phyloP scores from a whole-genome alignment of 345 rosid genomes.

The Punica granatum region DNA sequence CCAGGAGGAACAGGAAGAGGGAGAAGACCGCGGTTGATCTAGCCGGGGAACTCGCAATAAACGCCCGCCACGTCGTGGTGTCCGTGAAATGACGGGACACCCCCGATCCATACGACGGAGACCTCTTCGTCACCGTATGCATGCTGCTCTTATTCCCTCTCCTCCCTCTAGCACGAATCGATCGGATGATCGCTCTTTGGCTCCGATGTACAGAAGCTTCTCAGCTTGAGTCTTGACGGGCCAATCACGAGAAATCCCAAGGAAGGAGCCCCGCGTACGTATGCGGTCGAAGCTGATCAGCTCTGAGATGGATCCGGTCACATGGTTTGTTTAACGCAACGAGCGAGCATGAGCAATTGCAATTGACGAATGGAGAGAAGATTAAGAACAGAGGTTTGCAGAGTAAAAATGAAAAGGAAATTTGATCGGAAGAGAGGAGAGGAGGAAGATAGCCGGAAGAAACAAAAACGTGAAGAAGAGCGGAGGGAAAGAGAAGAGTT shows the following conservation, averaged over 20 bases:
- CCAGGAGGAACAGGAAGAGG: slow-evolving; percentile 41
- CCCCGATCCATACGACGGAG: slow-evolving; percentile 26
- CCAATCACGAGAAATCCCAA: too few relatives aligned
- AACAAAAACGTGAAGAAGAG: not conserved
- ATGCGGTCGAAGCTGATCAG: not conserved
- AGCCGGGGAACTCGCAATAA: slow-evolving; percentile 31
- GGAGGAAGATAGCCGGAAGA: not conserved
- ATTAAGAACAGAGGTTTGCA: too few relatives aligned
- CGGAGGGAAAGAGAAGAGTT: not conserved
- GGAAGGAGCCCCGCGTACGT: too few relatives aligned
- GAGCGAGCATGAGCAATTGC: too few relatives aligned
- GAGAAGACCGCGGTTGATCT: slow-evolving; percentile 33
- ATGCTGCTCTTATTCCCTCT: not conserved
- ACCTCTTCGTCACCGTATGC: slow-evolving; percentile 18
- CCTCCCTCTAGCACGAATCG: not conserved
- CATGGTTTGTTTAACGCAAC: not conserved
- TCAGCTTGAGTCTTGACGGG: too few relatives aligned
- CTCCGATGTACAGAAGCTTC: too few relatives aligned
- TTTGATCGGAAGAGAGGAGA: not conserved
- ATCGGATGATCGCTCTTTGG: not conserved
- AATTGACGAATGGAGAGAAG: too few relatives aligned
- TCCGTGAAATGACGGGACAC: slow-evolving; percentile 26
- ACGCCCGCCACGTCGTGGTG: slow-evolving; percentile 20
- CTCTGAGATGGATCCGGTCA: not conserved
- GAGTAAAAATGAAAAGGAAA: too few relatives aligned